A percentile compares a stretch with the other conserved stretches of the same genome.
phyloP scores from a whole-genome alignment of 2,329 filamentous ascomycete genomes.

The Cadophora luteo-olivacea region DNA sequence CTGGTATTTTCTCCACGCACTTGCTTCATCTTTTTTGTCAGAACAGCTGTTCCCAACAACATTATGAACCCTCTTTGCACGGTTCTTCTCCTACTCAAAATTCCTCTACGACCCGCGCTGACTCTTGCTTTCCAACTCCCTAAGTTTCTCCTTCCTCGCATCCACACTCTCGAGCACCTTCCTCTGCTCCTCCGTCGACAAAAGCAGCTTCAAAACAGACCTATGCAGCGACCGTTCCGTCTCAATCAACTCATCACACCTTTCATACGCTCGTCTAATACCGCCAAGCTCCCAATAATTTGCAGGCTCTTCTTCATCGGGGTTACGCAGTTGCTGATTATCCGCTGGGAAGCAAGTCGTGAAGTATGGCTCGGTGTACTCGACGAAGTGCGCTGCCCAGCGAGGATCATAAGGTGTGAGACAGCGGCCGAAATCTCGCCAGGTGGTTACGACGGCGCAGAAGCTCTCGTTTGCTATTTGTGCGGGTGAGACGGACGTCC shows the following conservation, averaged over 20 bases:
- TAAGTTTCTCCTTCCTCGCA: not conserved
- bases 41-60: too few species aligned
- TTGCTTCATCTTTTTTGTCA: too few species aligned
- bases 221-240: not conserved
- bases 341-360: not conserved
- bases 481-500: not conserved
- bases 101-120: not conserved
- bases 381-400: constrained; percentile 20
- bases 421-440: constrained; percentile 26
- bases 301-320: constrained; percentile 7
- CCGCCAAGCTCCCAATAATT: constrained; percentile 14
- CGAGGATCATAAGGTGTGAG: constrained; percentile 20
- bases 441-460: constrained; percentile 17
- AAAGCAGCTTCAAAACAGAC: not conserved
- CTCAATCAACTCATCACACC: not conserved
- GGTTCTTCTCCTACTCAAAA: not conserved
- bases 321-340: not conserved
- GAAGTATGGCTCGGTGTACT: not conserved
- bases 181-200: constrained; percentile 1
- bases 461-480: not conserved
- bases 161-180: not conserved
- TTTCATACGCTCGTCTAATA: constrained; percentile 20
- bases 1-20: too few species aligned
- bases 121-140: too few species aligned
- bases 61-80: not conserved